phyloP scores from a whole-genome alignment of 805 yeast genomes.

The Ogataea ganodermae region DNA sequence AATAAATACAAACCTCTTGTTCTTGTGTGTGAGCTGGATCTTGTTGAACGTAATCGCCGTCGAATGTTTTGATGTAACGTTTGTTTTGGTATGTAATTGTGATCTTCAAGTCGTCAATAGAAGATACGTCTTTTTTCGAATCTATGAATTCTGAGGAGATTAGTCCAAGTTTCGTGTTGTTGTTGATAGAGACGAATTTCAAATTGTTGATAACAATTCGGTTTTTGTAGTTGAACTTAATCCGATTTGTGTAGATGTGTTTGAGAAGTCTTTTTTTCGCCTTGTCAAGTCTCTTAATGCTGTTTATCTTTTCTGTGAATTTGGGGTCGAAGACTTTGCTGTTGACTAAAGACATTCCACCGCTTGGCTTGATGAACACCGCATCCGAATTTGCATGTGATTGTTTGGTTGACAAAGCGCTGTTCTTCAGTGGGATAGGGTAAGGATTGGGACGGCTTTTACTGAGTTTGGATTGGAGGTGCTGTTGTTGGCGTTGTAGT shows the following conservation, averaged over 20 bases:
- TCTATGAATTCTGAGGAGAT: constrained; percentile 30
- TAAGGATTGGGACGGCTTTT: constrained; percentile 1
- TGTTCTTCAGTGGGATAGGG: constrained; percentile 3
- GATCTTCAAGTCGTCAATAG: constrained; percentile 25
- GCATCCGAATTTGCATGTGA: background rate
- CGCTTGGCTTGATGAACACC: constrained; percentile 28
- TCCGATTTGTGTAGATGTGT: constrained; percentile 34
- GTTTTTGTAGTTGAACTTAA: constrained; percentile 46
- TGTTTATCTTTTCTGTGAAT: constrained; percentile 24
- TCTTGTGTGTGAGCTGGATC: constrained; percentile 7
- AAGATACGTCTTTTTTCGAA: constrained; percentile 13
- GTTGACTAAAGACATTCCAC: constrained; percentile 43
- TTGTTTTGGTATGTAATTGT: constrained; percentile 16
- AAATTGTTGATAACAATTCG: constrained; percentile 43
- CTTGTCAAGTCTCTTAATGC: constrained; percentile 20
- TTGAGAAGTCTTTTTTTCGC: constrained; percentile 20
- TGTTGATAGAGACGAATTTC: constrained; percentile 44
- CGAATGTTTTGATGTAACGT: constrained; percentile 24
- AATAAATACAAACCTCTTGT: constrained; percentile 29
- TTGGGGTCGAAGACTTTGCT: constrained; percentile 39
- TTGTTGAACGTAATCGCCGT: constrained; percentile 29
- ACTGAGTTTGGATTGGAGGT: constrained; percentile 3
- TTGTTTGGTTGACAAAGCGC: constrained; percentile 2
- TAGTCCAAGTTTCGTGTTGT: constrained; percentile 44
- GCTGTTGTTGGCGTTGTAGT: constrained; percentile 13